These are phyloP conservation scores for Triticum monococcum DNA, from an alignment of 176 grass and related monocot genomes.

Conservation along the genomic window DNA sequence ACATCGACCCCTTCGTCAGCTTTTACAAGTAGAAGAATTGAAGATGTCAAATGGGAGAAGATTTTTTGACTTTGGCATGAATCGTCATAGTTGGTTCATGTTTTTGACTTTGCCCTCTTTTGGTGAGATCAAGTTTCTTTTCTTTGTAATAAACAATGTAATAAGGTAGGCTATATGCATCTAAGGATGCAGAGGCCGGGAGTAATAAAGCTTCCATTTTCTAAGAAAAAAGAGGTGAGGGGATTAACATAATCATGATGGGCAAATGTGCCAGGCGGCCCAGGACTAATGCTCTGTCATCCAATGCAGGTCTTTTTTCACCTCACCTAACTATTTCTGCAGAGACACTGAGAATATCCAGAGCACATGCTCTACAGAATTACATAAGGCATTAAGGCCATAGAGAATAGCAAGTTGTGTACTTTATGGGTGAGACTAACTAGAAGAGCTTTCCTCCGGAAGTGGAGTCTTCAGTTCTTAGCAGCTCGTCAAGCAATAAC, in stretches of 20 bases:
- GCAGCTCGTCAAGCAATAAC: not conserved
- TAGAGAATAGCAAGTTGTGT: not conserved
- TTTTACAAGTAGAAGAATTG: constrained; percentile 2
- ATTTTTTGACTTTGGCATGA: too few species aligned
- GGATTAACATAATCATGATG: not conserved
- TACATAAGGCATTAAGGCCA: not conserved
- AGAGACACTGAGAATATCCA: not conserved
- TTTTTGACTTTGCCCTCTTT: too few species aligned
- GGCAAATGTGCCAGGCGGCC: not conserved
- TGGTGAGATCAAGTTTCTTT: too few species aligned
- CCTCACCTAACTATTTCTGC: not conserved
- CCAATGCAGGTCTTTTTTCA: not conserved
- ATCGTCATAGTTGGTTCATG: too few species aligned
- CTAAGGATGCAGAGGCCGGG: too few species aligned
- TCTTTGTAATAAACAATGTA: too few species aligned
- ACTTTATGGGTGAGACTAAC: not conserved
- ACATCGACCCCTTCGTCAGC: constrained; percentile 5
- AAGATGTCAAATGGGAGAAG: not conserved
- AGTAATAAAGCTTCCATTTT: too few species aligned
- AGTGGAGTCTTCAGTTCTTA: not conserved
- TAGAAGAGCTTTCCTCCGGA: not conserved
- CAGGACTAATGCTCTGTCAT: not conserved
- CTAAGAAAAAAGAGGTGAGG: not conserved
- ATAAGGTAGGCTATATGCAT: too few species aligned
- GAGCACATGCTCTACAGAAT: not conserved